Base-by-base conservation (phyloP, 2,329 filamentous ascomycete species). In the Colletotrichum salicis region DNA sequence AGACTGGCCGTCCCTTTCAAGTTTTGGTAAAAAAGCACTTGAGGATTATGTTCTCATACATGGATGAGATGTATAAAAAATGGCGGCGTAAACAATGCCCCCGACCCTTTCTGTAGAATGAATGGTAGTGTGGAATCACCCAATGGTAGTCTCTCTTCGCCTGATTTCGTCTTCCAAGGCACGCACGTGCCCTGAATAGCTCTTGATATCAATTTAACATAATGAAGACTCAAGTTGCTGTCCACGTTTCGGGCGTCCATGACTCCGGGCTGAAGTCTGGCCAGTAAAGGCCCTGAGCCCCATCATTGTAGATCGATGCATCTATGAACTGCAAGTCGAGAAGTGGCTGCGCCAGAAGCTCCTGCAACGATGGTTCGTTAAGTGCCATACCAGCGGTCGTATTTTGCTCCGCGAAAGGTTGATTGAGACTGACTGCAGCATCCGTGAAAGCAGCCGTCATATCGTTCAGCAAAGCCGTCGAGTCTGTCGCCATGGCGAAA, bases 301-400 rank as follows among this genome's bases (percentile, higher is more conserved):
- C 70, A 11, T 75, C 72, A 1, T 75, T 65, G n/a, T 74, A 70
- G 8, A 74, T 66, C 2, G 72, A 74, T 2, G 68, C 72, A 29
- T 81, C 79, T 4, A 81, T 77, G n/a, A 81, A 81, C 56, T 80
- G 76, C 35, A 81, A 64, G 37, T 81, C 79, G 11, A 81, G 37
- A 1, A 80, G 75, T 0, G 80, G 78, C 71, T 82, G 80, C 0
- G 77, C 77, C 7, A 82, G 54, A 0, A 82, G 73, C 24, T 82
- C 80, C 31, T 82, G 80, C 37, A 82, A 37, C 2, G 80, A 81
- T 0, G 81, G 80, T 41, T 82, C 80, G 0, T 79, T 78, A 3
- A 82, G 62, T 0, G 80, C 79, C 80, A 82, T 82, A 0, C 79
- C 80, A 0, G 80, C 78, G 1, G 80, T 82, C 55, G 74, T 76